Evolutionary conservation across 331 rosid genomes (phyloP).

Genomic region (Arachis monticola): DNA sequence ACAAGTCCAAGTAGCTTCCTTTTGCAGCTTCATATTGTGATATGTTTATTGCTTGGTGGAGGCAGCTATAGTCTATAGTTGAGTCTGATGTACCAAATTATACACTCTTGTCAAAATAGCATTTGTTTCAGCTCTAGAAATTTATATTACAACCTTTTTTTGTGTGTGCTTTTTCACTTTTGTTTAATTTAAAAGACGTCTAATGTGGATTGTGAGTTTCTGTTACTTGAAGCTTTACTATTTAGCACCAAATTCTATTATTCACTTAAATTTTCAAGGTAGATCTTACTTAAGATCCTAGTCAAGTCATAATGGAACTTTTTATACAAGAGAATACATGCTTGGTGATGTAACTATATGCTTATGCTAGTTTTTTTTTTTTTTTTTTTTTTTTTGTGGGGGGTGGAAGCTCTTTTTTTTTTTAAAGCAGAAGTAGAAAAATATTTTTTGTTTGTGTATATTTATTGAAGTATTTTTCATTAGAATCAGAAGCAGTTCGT

Average conservation of each 20-base stretch:
- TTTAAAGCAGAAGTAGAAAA: no score
- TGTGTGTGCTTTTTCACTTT: constrained; percentile 11
- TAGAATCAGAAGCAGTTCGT: no score
- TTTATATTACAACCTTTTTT: constrained; percentile 21
- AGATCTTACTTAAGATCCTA: background rate
- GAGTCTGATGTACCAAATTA: constrained; percentile 34
- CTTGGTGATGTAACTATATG: no score
- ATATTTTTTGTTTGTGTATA: no score
- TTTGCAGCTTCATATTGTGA: constrained; percentile 7
- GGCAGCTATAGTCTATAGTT: constrained; percentile 22
- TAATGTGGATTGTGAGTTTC: background rate
- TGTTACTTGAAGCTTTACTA: constrained; percentile 8
- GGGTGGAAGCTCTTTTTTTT: no score
- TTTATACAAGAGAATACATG: no score
- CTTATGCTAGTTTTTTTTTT: no score
- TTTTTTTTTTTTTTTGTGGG: no score
- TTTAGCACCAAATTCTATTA: background rate
- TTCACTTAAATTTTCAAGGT: background rate
- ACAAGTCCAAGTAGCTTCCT: constrained; percentile 64
- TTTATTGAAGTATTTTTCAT: no score
- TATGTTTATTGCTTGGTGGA: constrained; percentile 27
- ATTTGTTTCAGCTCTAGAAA: constrained; percentile 16
- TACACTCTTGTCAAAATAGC: background rate
- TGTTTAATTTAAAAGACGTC: constrained; percentile 20
- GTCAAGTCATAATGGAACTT: no score